Evolutionary conservation across 2,329 filamentous ascomycete species (phyloP).

Genomic region (Diplodia mutila): DNA sequence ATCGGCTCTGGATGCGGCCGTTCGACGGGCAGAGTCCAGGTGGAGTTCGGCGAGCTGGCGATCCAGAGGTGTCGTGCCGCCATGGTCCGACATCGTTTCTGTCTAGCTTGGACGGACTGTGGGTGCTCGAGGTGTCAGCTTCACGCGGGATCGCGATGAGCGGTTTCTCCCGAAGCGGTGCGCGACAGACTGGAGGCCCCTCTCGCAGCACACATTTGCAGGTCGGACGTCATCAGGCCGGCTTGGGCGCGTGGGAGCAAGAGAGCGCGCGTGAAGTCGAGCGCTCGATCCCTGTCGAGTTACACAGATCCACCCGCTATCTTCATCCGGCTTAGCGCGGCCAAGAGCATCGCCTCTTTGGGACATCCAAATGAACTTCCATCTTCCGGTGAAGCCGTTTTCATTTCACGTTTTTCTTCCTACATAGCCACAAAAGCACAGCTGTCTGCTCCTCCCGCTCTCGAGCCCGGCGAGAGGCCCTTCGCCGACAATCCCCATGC

Average conservation of each 20-base stretch:
- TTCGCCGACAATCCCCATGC: constrained; percentile 1
- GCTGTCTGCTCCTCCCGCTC: background rate
- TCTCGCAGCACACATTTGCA: constrained; percentile 1
- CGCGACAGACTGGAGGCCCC: background rate
- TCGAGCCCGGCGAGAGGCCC: background rate
- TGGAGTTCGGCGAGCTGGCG: constrained; percentile 15
- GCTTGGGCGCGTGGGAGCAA: constrained; percentile 5
- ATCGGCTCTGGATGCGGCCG: background rate
- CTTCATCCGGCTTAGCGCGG: constrained; percentile 1
- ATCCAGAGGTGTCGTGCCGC: constrained; percentile 14
- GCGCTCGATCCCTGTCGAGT: constrained; percentile 18
- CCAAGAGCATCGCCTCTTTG: constrained; percentile 20
- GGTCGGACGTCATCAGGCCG: constrained; percentile 7
- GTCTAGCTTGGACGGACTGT: background rate
- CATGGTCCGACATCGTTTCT: constrained; percentile 12
- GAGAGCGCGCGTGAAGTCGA: constrained; percentile 14
- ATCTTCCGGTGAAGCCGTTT: constrained; percentile 18
- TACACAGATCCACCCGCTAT: constrained; percentile 11
- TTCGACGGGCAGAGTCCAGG: background rate
- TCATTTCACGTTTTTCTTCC: constrained; percentile 24
- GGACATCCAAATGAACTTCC: constrained; percentile 8
- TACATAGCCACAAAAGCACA: constrained; percentile 10
- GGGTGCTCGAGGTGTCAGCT: background rate
- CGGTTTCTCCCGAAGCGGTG: background rate
- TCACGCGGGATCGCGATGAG: background rate